Evolutionary conservation across 179 eudicot genomes (phyloP), one percentile per base, ranked within the genome.

Genomic region (Sideroxylon spinosum): DNA sequence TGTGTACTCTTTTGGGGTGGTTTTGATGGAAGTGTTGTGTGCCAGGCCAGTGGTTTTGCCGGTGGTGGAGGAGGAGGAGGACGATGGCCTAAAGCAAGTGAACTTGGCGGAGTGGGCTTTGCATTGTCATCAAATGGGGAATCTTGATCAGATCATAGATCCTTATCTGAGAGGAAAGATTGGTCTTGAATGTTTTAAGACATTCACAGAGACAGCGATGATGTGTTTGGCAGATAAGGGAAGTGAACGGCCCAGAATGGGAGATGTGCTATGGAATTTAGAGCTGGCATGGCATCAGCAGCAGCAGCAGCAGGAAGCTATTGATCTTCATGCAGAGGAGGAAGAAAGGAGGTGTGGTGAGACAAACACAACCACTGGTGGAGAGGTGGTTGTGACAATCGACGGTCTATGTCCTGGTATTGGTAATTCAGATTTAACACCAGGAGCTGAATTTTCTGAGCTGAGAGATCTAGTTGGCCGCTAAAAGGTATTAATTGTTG

Each of bases 151-250:
- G 16, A 63, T 63, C 20, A 63, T 63, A 22, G 67, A 63, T 29
- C 67, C 67, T 2, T 63, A 4, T 63, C 11, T 63, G 29, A 63
- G 6, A 29, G 67, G 32, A 63, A 63, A 63, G 67, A 63, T 90
- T 49, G 94, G 87, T 46, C 94, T 91, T 0, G 94, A 91, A 65
- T 91, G 89, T 57, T 91, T 91, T 56, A 85, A 84, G 53, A 80
- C 84, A 74, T 81, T 89, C 79, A 52, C 65, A 19, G 87, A 85
- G 7, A 77, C 79, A n/a, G 83, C 87, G 7, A 73, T 32, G 73
- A 85, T 79, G 75, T 85, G 87, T 71, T 44, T 85, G 71, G 80
- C 80, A 1, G 85, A 82, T 61, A 79, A 80, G 13, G 87, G 87
- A 1, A 16, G 29, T 0, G 84, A 82, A 7, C 78, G 87, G 19